A percentile compares a stretch with the other conserved stretches of the same genome.
phyloP scores from a whole-genome alignment of 768 basidiomycete species.

The Pleurotus sapidus region DNA sequence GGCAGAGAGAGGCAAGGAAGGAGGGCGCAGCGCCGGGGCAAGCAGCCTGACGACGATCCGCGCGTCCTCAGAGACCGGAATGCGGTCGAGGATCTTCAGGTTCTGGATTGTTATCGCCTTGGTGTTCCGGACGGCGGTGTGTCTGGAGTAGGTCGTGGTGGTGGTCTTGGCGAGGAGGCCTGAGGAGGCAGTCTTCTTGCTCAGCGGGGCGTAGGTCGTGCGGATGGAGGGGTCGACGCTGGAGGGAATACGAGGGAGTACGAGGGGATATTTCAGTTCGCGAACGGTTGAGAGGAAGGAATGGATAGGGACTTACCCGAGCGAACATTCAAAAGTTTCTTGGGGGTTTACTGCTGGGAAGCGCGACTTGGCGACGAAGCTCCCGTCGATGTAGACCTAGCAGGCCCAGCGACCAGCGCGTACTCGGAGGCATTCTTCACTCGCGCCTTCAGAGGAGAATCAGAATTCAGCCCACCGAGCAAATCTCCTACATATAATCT shows the following conservation, averaged over 20 bases:
- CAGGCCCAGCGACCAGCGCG: no score
- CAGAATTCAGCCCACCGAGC: no score
- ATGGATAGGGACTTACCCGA: conserved; percentile 34
- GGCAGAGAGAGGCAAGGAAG: not conserved
- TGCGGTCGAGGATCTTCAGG: conserved; percentile 5
- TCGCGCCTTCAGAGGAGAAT: no score
- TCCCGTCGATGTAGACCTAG: no score
- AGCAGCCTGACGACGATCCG: conserved; percentile 24
- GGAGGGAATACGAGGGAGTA: not conserved
- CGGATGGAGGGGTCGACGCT: conserved; percentile 3
- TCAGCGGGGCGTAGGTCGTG: not conserved
- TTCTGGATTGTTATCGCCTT: not conserved
- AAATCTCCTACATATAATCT: no score
- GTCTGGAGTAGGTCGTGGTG: not conserved
- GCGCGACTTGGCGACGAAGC: no score
- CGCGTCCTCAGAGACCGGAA: conserved; percentile 1
- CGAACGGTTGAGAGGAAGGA: no score
- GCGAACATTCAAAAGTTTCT: not conserved
- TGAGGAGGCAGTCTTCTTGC: conserved; percentile 24
- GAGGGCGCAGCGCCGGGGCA: conserved; percentile 35
- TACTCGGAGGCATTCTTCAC: no score
- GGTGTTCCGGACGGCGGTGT: not conserved
- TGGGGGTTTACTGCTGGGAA: no score
- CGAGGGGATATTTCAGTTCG: not conserved
- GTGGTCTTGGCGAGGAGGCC: conserved; percentile 32